A percentile compares a stretch with the other conserved stretches of the same genome.
phyloP scores from a whole-genome alignment of 2,329 filamentous ascomycete genomes.

The Phaeophleospora eucalypticola region DNA sequence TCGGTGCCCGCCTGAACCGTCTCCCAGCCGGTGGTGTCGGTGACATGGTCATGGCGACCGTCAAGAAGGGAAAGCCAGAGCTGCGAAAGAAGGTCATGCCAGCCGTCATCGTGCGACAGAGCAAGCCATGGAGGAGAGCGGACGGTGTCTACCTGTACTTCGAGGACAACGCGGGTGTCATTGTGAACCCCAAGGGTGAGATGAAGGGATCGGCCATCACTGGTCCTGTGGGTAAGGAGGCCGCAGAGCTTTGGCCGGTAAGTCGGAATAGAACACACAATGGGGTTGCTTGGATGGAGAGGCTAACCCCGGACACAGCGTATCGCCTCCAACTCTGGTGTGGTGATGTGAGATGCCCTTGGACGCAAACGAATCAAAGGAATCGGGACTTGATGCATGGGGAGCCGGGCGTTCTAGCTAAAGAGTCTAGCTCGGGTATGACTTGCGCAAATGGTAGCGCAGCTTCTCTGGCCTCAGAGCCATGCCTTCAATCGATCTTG shows the following conservation, averaged over 20 bases:
- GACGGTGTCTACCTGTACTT: conserved; percentile 99
- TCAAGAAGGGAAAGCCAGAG: conserved; percentile 99
- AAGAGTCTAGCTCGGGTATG: conserved; percentile 1
- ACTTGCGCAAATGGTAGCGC: neutral
- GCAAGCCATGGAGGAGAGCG: conserved; percentile 98
- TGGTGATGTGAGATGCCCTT: conserved; percentile 79
- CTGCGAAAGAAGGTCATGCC: conserved; percentile 99
- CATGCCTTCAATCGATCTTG: neutral
- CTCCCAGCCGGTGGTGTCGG: conserved; percentile 96
- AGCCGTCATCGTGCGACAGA: conserved; percentile 96
- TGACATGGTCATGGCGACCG: conserved; percentile 99
- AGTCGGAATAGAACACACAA: conserved; percentile 39
- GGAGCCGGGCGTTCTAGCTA: conserved; percentile 17
- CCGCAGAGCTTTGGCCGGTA: conserved; percentile 98
- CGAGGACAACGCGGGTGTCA: conserved; percentile 99
- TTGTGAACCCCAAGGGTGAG: conserved; percentile 99
- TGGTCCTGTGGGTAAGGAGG: conserved; percentile 98
- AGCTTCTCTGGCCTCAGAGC: neutral
- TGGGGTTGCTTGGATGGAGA: neutral
- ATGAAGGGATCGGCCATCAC: conserved; percentile 99
- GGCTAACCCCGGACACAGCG: conserved; percentile 53
- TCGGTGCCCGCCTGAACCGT: conserved; percentile 95
- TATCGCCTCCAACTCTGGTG: conserved; percentile 99
- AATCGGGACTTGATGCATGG: conserved; percentile 20
- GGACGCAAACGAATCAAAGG: conserved; percentile 8